Evolutionary conservation across 805 yeast species (phyloP).

Genomic region (Kodamaea fukazawae): DNA sequence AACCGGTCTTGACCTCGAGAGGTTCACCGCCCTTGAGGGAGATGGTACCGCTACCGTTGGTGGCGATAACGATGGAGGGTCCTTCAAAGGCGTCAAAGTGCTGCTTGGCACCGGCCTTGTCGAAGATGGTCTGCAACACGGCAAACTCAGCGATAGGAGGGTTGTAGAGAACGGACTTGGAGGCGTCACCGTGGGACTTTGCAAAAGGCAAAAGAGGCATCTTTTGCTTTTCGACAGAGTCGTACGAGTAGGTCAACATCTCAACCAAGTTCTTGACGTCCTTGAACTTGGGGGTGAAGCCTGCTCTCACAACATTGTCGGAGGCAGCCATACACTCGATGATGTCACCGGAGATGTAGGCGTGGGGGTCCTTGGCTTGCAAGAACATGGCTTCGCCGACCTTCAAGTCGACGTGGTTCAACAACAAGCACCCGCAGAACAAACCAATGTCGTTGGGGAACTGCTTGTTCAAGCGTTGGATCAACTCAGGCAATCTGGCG

Average conservation of each 20-base stretch:
- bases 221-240: constrained; percentile 89
- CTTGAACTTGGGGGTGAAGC: constrained; percentile 98
- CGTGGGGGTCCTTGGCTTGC: constrained; percentile 97
- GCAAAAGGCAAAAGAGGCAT: constrained; percentile 64
- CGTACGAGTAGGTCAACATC: constrained; percentile 87
- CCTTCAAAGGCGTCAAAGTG: constrained; percentile 65
- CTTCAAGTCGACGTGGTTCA: constrained; percentile 79
- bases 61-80: constrained; percentile 82
- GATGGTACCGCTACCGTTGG: constrained; percentile 73
- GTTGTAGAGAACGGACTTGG: constrained; percentile 63
- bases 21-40: constrained; percentile 39
- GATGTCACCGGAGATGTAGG: constrained; percentile 94
- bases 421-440: constrained; percentile 90
- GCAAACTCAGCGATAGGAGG: constrained; percentile 98
- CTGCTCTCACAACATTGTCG: constrained; percentile 97
- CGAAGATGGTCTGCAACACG: constrained; percentile 78
- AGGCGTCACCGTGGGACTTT: constrained; percentile 65
- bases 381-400: constrained; percentile 96
- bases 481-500: constrained; percentile 62
- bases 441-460: constrained; percentile 93
- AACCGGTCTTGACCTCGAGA: constrained; percentile 61
- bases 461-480: constrained; percentile 76
- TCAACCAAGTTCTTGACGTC: constrained; percentile 87
- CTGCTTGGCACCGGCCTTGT: constrained; percentile 49
- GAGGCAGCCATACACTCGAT: constrained; percentile 99